Conservation (phyloP, 2,329 filamentous ascomycete genomes). For the Aspergillus calidoustus region DNA sequence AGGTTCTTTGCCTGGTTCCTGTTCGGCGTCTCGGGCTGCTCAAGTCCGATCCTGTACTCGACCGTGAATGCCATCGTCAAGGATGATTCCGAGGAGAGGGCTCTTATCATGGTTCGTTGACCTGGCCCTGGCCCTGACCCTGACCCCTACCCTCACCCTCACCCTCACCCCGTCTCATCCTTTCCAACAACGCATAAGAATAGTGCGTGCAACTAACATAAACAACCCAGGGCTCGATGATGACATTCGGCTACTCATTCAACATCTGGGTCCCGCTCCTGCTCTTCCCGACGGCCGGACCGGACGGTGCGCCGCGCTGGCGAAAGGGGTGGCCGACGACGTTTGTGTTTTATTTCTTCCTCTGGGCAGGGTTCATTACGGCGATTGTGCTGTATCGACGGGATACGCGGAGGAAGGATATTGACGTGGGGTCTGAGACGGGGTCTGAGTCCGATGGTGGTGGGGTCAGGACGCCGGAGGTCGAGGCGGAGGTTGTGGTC, state of each 20-base stretch:
- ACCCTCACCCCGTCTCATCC: no score
- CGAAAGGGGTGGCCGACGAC: conserved; percentile 55
- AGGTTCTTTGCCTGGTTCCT: conserved; percentile 52
- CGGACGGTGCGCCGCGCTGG: conserved; percentile 52
- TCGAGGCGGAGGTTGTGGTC: conserved; percentile 1
- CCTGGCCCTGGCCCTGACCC: background rate
- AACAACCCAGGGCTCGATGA: conserved; percentile 46
- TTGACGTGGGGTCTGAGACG: background rate
- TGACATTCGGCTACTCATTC: conserved; percentile 54
- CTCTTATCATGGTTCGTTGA: conserved; percentile 35
- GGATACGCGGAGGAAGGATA: conserved; percentile 19
- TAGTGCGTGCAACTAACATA: background rate
- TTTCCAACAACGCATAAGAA: no score
- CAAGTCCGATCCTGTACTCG: conserved; percentile 50
- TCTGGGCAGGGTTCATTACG: conserved; percentile 43
- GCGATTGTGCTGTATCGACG: conserved; percentile 26
- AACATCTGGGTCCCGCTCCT: conserved; percentile 53
- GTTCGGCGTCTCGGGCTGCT: conserved; percentile 45
- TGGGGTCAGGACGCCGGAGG: background rate
- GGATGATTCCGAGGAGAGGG: conserved; percentile 46
- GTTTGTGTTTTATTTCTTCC: conserved; percentile 51
- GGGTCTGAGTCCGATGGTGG: background rate
- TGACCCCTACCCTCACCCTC: no score
- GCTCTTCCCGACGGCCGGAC: conserved; percentile 49
- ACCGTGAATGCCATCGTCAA: conserved; percentile 51